phyloP scores from a whole-genome alignment of 805 yeast species.

The Sugiyamaella americana region DNA sequence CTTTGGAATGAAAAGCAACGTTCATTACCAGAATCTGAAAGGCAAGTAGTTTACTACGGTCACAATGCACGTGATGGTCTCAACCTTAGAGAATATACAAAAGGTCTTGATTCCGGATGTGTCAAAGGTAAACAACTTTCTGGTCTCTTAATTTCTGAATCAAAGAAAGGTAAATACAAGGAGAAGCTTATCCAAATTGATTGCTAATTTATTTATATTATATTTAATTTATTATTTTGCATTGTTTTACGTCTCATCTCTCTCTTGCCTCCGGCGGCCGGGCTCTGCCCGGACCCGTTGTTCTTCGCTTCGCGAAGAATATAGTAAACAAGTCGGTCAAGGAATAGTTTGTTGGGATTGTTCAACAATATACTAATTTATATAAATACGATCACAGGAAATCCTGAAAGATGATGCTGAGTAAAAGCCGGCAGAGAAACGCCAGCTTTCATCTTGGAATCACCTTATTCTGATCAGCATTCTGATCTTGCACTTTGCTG shows the following conservation, averaged over 20 bases:
- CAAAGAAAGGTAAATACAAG: conserved; percentile 22
- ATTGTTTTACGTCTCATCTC: neutral
- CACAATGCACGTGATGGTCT: conserved; percentile 83
- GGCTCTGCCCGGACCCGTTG: neutral
- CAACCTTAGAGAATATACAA: conserved; percentile 54
- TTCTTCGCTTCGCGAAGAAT: neutral
- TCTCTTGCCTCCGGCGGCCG: neutral
- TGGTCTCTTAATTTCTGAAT: conserved; percentile 46
- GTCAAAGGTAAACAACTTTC: conserved; percentile 64
- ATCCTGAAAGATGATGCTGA: too few species aligned
- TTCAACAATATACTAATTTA: too few species aligned
- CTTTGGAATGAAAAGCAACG: conserved; percentile 46
- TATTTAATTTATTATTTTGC: neutral
- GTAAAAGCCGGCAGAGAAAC: too few species aligned
- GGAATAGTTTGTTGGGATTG: too few species aligned
- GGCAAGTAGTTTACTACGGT: conserved; percentile 62
- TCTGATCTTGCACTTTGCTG: too few species aligned
- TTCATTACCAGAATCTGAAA: conserved; percentile 23
- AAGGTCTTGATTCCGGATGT: conserved; percentile 82
- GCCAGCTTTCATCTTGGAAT: too few species aligned
- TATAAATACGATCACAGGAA: too few species aligned
- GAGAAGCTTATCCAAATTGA: conserved; percentile 27
- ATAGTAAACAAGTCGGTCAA: too few species aligned
- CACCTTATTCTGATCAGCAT: too few species aligned
- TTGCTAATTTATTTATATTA: conserved; percentile 17